Conservation (phyloP, 345 rosid genomes). For the Melaleuca alternifolia region DNA sequence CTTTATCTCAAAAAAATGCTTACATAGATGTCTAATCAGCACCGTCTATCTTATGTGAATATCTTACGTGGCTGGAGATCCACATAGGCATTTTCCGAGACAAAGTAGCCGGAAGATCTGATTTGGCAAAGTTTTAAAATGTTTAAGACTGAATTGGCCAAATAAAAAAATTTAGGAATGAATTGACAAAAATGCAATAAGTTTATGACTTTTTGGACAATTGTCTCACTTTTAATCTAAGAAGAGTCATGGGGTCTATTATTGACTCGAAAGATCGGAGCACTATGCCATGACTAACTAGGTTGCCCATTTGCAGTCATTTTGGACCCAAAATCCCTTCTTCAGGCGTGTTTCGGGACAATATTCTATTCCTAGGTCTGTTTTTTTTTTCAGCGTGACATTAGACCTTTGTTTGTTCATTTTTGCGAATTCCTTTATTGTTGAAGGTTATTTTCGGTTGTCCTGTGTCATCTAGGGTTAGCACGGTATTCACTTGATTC, state of each 20-base stretch:
- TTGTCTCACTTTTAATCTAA: background rate
- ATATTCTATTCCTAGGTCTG: background rate
- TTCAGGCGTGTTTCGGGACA: background rate
- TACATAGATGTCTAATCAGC: no score
- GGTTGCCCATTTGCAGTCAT: background rate
- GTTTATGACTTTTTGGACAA: no score
- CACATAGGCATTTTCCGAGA: no score
- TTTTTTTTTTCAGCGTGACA: background rate
- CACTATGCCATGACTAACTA: background rate
- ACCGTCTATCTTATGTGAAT: no score
- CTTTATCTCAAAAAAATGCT: no score
- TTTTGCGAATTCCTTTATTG: background rate
- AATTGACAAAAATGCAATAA: no score
- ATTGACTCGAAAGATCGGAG: background rate
- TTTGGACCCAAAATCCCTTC: background rate
- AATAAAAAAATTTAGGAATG: no score
- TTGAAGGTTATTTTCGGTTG: background rate
- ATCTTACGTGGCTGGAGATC: no score
- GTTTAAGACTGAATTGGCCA: no score
- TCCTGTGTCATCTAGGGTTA: background rate
- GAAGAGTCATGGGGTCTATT: background rate
- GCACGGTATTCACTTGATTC: background rate
- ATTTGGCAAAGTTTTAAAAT: no score
- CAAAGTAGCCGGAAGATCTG: no score
- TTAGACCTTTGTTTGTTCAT: background rate